phyloP scores from a whole-genome alignment of 2,329 filamentous ascomycete species.

The Xylariaceae sp. region DNA sequence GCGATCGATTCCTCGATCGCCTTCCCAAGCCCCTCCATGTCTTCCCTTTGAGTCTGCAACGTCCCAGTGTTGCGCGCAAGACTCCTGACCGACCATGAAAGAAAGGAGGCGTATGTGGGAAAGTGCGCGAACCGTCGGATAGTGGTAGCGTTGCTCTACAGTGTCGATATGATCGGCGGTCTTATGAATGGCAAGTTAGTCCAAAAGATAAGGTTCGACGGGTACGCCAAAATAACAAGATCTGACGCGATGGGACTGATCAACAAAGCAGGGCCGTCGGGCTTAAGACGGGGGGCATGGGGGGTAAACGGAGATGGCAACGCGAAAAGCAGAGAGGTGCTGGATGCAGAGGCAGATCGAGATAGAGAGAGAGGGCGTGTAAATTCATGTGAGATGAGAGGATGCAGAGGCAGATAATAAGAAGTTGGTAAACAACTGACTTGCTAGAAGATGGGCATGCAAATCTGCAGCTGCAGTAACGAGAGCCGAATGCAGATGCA shows the following conservation, averaged over 20 bases:
- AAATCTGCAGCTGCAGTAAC: neutral
- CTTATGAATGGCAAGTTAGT: conserved; percentile 12
- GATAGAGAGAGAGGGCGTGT: neutral
- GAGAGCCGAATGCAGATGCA: neutral
- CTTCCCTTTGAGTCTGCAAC: conserved; percentile 33
- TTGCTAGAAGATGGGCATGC: conserved; percentile 4
- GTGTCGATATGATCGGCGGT: conserved; percentile 6
- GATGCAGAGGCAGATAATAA: neutral
- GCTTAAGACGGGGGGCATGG: neutral
- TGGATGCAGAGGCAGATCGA: neutral
- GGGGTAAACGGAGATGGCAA: neutral
- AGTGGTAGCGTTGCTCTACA: neutral
- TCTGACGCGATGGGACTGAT: conserved; percentile 11
- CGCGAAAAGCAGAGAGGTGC: neutral
- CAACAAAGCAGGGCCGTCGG: neutral
- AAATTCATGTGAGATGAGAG: neutral
- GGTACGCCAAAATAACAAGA: conserved; percentile 6
- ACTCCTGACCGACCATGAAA: conserved; percentile 29
- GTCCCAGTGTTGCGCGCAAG: conserved; percentile 31
- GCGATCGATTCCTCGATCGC: conserved; percentile 41
- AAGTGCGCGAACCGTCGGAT: conserved; percentile 1
- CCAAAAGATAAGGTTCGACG: conserved; percentile 9
- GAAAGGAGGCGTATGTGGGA: conserved; percentile 10
- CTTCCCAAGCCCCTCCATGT: conserved; percentile 56
- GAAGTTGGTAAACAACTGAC: conserved; percentile 9